Base-by-base conservation (phyloP, 208 protist genomes). In the Crithidia expoeki region DNA sequence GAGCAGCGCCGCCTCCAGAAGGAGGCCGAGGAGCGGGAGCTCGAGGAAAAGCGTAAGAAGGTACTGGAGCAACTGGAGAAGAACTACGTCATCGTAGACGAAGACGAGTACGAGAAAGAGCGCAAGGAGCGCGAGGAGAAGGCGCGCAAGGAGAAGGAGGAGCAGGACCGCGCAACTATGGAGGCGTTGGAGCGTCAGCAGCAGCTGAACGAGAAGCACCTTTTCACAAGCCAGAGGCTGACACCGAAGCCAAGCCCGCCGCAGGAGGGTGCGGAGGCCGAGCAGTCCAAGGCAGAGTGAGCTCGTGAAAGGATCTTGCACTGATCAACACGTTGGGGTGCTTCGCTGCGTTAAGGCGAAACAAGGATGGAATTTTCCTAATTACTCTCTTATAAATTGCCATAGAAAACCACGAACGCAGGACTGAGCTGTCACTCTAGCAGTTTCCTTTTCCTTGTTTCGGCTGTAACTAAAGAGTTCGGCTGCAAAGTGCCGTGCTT, bases 41-140 rank as follows among this genome's bases (percentile, higher is more conserved):
- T 86, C 17, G 84, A 87, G 61, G 80, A 77, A 65, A 85, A 90
- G 72, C 83, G 49, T 10, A 66, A 67, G 33, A 52, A 57, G 25
- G 83, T 86, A 38, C 56, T 84, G 47, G 72, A 83, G 74, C 59
- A 76, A 51, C 81, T 87, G 27, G 76, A 89, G 72, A 75, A 84
- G 72, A 81, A 89, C 62, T 84, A 88, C 72, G 72, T 81, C 63
- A 80, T 84, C 25, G 83, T 88, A 1, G 72, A 88, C 38, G 72
- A 85, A 27, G 74, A 68, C n/a, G 74, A 77, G 25, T 82, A 85
- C 72, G 42, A 75, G 49, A 59, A 68, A 66, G 62, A 63, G 23
- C 84, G 84, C 21, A 64, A 79, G 64, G 74, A 83, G 38, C 49
- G 59, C 2, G 60, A 79, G 77, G 68, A 79, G 62, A 64, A 65